Conservation (phyloP, 2,329 filamentous ascomycete genomes). For the Talaromyces piceae region DNA sequence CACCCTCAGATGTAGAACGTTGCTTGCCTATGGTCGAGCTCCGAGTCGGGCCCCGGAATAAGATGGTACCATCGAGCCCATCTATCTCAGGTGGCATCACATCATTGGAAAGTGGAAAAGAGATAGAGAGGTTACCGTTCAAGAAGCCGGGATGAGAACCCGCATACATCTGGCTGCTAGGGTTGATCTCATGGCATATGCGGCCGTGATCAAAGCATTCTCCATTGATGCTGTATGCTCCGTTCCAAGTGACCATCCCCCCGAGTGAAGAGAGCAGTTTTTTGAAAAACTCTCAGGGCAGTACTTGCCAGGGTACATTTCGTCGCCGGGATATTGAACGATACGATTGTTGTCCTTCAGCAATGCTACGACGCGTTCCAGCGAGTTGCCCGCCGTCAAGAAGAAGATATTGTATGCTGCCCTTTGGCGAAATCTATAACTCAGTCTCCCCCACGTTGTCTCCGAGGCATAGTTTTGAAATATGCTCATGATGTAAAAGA, state of each 20-base stretch:
- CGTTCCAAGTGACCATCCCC: slow-evolving; percentile 2
- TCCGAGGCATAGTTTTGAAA: background rate
- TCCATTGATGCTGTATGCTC: background rate
- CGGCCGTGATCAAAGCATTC: slow-evolving; percentile 3
- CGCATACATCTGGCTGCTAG: background rate
- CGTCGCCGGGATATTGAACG: background rate
- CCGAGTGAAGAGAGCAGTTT: slow-evolving; percentile 1
- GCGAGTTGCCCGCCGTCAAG: slow-evolving; percentile 3
- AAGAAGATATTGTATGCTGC: slow-evolving; percentile 1
- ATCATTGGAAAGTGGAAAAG: background rate
- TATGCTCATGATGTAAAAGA: background rate
- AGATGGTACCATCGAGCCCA: slow-evolving; percentile 7
- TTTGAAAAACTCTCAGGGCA: slow-evolving; percentile 2
- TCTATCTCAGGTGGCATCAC: background rate
- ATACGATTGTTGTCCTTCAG: background rate
- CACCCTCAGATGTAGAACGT: no score
- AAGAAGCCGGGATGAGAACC: slow-evolving; percentile 5
- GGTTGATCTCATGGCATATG: slow-evolving; percentile 1
- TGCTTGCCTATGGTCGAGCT: no score
- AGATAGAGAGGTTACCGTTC: background rate
- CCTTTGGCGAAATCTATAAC: background rate
- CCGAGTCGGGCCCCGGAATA: background rate
- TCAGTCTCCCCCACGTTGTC: background rate
- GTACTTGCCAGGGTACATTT: slow-evolving; percentile 4
- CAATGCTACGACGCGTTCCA: background rate